Conservation (phyloP, 2,329 filamentous ascomycete genomes). For the Penicillium sp. region DNA sequence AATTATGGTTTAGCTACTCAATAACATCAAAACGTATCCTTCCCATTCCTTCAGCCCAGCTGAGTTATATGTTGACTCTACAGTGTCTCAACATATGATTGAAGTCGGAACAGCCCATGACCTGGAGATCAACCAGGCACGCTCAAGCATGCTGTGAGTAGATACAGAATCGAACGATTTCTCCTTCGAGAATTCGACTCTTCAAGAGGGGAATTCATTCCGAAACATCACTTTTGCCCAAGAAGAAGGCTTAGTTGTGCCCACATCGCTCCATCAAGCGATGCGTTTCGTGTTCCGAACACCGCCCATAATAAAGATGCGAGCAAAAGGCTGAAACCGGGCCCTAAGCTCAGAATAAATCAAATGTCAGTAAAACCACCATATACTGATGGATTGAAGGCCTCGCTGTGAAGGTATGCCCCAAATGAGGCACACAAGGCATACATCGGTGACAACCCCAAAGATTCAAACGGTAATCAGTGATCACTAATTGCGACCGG, state of each 20-base stretch:
- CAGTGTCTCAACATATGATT: too few species aligned
- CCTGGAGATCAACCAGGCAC: too few species aligned
- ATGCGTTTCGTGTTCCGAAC: background rate
- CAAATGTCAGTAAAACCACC: background rate
- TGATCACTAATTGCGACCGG: background rate
- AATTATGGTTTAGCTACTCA: too few species aligned
- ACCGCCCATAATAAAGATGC: background rate
- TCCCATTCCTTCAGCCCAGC: too few species aligned
- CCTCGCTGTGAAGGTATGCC: background rate
- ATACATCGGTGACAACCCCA: background rate
- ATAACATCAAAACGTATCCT: too few species aligned
- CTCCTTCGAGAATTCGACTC: too few species aligned
- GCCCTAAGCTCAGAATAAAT: too few species aligned
- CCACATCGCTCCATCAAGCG: background rate
- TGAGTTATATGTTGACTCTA: too few species aligned
- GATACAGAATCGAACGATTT: too few species aligned
- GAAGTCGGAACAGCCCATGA: too few species aligned
- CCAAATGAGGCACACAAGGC: background rate
- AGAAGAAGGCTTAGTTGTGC: background rate
- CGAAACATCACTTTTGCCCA: background rate
- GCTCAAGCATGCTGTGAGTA: too few species aligned
- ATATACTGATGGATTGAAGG: background rate
- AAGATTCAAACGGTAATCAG: background rate
- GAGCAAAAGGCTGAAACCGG: background rate
- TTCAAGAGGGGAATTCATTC: background rate